Percentiles rank a stretch among this genome's conserved stretches.
phyloP scores from a whole-genome alignment of 2,329 filamentous ascomycete species.

The Phialophora macrospora region DNA sequence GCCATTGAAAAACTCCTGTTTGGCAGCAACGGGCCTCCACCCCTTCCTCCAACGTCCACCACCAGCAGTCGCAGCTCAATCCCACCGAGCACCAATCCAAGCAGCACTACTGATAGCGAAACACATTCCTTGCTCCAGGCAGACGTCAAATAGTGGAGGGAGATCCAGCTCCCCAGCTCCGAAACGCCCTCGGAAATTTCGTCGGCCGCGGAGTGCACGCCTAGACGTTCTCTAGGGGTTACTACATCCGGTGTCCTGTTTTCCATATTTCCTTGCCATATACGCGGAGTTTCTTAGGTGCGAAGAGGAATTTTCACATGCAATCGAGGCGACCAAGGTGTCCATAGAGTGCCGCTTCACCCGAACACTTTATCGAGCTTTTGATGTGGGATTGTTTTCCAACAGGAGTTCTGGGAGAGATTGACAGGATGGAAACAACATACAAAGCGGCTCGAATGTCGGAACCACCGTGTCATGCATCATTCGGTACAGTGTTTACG shows the following conservation, averaged over 20 bases:
- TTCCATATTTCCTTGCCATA: not conserved
- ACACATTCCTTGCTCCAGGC: conserved; percentile 1
- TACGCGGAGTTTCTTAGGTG: conserved; percentile 5
- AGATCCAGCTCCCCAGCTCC: not conserved
- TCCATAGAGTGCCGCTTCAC: conserved; percentile 16
- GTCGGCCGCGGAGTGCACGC: not conserved
- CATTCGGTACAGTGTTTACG: conserved; percentile 21
- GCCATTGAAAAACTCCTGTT: conserved; percentile 61
- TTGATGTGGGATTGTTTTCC: conserved; percentile 9
- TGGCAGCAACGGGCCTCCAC: conserved; percentile 64
- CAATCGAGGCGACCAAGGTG: not conserved
- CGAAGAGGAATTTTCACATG: not conserved
- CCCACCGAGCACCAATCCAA: conserved; percentile 66
- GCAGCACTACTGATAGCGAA: conserved; percentile 47
- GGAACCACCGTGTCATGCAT: conserved; percentile 14
- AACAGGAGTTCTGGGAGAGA: conserved; percentile 10
- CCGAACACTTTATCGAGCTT: conserved; percentile 9
- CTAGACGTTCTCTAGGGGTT: not conserved
- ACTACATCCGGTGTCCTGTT: not conserved
- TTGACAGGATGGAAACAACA: conserved; percentile 6
- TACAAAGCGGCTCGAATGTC: not conserved
- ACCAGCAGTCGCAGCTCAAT: conserved; percentile 70
- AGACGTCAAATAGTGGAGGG: conserved; percentile 7
- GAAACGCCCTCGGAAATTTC: not conserved
- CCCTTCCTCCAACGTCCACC: conserved; percentile 42